Base-by-base conservation (phyloP, 495 filamentous ascomycete species). In the Wilcoxina mikolae region DNA sequence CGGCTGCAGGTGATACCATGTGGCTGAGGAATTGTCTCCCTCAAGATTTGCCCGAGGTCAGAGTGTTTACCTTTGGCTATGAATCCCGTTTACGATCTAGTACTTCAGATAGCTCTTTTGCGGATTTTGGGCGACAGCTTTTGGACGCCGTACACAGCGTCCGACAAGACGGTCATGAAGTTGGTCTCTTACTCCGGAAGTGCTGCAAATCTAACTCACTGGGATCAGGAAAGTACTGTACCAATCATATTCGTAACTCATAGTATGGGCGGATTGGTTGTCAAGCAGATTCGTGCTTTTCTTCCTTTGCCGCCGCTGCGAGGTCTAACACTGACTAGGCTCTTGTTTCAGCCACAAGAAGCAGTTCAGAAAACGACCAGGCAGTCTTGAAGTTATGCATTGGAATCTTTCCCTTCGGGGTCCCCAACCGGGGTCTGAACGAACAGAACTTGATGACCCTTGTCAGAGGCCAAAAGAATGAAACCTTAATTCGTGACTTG, bases 371-470 rank as follows among this genome's bases (percentile, higher is more conserved):
- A n/a, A n/a, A 38, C n/a, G n/a, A n/a, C n/a, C n/a, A n/a, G n/a
- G n/a, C n/a, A n/a, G n/a, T n/a, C n/a, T n/a, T n/a, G n/a, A 50
- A 55, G 46, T 25, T 56, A 51, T 23, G 43, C 26, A 23, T 9
- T 9, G 55, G 31, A 4, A 15, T 45, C 18, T 22, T 66, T 10
- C 58, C 61, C 18, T 66, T 64, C 24, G 59, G 61, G 0, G 61
- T 64, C 4, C 61, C 64, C 2, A 61, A 53, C 33, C 28, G 45
- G 39, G 64, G 61, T 7, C 60, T 64, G 38, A 44, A 57, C 2
- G 26, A 39, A 5, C 53, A 44, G 1, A 46, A 59, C 29, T 39
- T 64, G 11, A 39, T 57, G 3, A 33, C 33, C 17, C 58, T 64
- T 59, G 61, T 59, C 2, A 50, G 55, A 20, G 56, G 56, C 29